Base-by-base conservation (phyloP, 2,329 filamentous ascomycete genomes). In the Epichloe gansuensis region DNA sequence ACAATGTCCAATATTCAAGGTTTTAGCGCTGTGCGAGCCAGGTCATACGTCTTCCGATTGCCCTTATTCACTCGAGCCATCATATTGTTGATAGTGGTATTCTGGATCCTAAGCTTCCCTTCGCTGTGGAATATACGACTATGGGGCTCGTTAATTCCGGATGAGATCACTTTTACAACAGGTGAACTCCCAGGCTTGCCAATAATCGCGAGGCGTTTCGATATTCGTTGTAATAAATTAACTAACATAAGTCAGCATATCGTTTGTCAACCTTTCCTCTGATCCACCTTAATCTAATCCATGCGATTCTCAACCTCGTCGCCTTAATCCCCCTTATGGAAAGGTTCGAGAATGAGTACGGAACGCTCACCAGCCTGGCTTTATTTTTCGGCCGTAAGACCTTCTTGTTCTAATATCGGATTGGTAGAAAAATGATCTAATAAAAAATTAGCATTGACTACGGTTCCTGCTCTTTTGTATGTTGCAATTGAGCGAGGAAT, bases 261-360 rank as follows among this genome's bases (percentile, higher is more conserved):
- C 84, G 93, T 56, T 77, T 95, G 38, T 96, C 95, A 65, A 94
- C 91, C 0, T 98, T 89, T 64, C 89, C 91, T 1, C 74, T 98
- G 53, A 82, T 96, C 55, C 93, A 98, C 66, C 69, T 82, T 45
- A 86, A 85, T 61, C 77, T 94, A 65, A 74, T 95, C 60, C 93
- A 97, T 69, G 77, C 85, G 56, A 63, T 91, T 51, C 72, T 94
- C 64, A 95, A 97, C 69, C 67, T 89, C 25, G 50, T 94, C 57
- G 87, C 89, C 23, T 68, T 97, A 57, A 83, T 85, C 41, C 93
- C 93, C n/a, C 74, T 98, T 50, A 72, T 98, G 67, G 91, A 96
- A 69, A 81, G 91, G 56, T 98, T 97, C 68, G 93, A 98, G 72
- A 80, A 81, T 56, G 91, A 96, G 67, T 83, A 94, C 68, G 93